phyloP scores from a whole-genome alignment of 1,284 basidiomycete genomes.

The Pseudozyma tsukubaensis region DNA sequence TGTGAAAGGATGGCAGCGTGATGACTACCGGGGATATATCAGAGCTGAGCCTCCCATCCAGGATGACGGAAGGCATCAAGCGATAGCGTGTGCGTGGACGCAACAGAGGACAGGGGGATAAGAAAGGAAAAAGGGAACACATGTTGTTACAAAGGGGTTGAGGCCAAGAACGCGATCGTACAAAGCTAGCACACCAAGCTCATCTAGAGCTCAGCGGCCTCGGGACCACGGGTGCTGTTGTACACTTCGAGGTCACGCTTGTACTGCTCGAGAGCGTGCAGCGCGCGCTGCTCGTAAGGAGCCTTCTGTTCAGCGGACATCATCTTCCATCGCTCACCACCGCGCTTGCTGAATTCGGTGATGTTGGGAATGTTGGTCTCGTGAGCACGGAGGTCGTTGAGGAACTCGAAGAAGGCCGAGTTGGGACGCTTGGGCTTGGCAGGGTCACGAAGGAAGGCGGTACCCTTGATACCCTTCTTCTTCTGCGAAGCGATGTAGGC shows the following conservation, averaged over 20 bases:
- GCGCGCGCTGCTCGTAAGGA: conserved; percentile 51
- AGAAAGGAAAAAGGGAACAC: background rate
- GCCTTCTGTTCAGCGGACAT: conserved; percentile 53
- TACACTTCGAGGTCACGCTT: conserved; percentile 49
- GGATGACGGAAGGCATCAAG: background rate
- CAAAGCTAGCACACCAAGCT: background rate
- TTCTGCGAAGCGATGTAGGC: conserved; percentile 56
- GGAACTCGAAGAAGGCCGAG: conserved; percentile 60
- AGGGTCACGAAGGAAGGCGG: conserved; percentile 56
- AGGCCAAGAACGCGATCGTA: no score
- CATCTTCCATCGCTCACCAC: conserved; percentile 55
- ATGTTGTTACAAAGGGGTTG: conserved; percentile 20
- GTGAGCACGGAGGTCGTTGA: conserved; percentile 54
- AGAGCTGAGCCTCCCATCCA: background rate
- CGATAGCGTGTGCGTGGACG: conserved; percentile 2
- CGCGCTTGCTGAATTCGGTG: conserved; percentile 48
- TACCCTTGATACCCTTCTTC: conserved; percentile 55
- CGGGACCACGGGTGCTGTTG: conserved; percentile 36
- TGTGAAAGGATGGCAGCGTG: background rate
- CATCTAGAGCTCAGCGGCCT: conserved; percentile 22
- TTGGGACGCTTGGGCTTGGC: conserved; percentile 59
- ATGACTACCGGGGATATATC: background rate
- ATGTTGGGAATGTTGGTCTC: conserved; percentile 37
- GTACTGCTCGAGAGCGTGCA: conserved; percentile 51
- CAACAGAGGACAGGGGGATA: background rate